Evolutionary conservation across 2,329 filamentous ascomycete species (phyloP).

Genomic region (Coniochaeta sp.): DNA sequence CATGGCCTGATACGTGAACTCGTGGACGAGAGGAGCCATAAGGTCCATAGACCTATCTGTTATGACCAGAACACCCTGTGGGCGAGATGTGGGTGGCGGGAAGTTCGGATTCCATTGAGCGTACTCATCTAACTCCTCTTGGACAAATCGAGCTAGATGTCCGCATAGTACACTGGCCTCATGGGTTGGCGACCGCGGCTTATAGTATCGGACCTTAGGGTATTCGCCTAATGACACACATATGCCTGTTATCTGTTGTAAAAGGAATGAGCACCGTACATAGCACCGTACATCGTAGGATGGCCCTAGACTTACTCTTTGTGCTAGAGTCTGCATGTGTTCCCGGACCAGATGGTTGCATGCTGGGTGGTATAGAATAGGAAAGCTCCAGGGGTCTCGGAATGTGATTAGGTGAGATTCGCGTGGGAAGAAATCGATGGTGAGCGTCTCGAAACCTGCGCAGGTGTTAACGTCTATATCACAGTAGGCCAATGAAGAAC

Average conservation of each 20-base stretch:
- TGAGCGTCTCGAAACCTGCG: conserved; percentile 67
- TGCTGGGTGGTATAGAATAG: conserved; percentile 79
- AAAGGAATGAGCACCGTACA: background rate
- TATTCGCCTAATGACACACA: conserved; percentile 93
- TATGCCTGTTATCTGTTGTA: conserved; percentile 66
- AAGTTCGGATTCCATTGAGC: conserved; percentile 79
- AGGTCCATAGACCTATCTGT: conserved; percentile 92
- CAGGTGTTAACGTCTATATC: background rate
- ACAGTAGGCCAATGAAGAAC: background rate
- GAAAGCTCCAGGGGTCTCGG: conserved; percentile 92
- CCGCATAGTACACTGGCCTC: conserved; percentile 83
- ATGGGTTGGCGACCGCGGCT: conserved; percentile 65
- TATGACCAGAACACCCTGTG: conserved; percentile 76
- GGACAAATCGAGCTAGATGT: conserved; percentile 84
- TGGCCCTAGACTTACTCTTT: conserved; percentile 57
- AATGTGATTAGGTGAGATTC: conserved; percentile 91
- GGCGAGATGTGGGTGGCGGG: conserved; percentile 69
- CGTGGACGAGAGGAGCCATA: conserved; percentile 79
- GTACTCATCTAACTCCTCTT: conserved; percentile 85
- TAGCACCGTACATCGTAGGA: background rate
- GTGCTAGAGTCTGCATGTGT: conserved; percentile 78
- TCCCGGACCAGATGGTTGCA: conserved; percentile 78
- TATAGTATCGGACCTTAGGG: conserved; percentile 86
- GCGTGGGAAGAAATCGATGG: conserved; percentile 82
- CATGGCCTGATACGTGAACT: conserved; percentile 99